A percentile compares a stretch with the other conserved stretches of the same genome.
These are phyloP conservation scores for Meyerozyma athensensis DNA, from an alignment of 1,139 yeast genomes.

Conservation along the genomic window DNA sequence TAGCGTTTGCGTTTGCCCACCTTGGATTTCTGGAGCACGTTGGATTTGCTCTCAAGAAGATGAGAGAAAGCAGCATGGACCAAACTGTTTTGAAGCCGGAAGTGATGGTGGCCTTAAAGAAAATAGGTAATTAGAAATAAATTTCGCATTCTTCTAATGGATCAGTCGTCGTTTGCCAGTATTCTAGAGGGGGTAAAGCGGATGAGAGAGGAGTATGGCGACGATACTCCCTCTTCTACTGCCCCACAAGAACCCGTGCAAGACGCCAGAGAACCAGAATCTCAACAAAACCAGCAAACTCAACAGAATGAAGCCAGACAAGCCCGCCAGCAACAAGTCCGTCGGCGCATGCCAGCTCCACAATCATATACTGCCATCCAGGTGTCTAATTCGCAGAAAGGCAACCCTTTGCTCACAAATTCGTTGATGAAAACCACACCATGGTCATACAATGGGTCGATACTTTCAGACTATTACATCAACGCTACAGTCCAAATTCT, in stretches of 20 bases:
- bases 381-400: conserved; percentile 35
- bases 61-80: conserved; percentile 13
- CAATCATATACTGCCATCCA: conserved; percentile 13
- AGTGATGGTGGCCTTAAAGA: conserved; percentile 13
- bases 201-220: conserved; percentile 10
- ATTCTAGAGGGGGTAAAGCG: conserved; percentile 15
- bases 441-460: conserved; percentile 32
- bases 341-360: conserved; percentile 1
- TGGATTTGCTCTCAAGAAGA: conserved; percentile 13
- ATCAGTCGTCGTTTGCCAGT: conserved; percentile 14
- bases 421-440: conserved; percentile 35
- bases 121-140: conserved; percentile 8
- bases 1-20: conserved; percentile 15
- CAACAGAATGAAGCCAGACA: neutral
- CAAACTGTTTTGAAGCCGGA: conserved; percentile 14
- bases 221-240: neutral
- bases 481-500: conserved; percentile 62
- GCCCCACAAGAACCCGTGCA: neutral
- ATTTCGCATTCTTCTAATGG: conserved; percentile 6
- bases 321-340: neutral
- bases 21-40: conserved; percentile 15
- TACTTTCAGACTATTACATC: conserved; percentile 61
- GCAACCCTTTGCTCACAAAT: conserved; percentile 38
- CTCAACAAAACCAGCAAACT: neutral
- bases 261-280: neutral